Evolutionary conservation across 345 rosid species (phyloP).

Genomic region (rapeseed (Brassica napus)): Da-Ae NC_063450.1:15868501-15869000

Average conservation of each 20-base stretch:
- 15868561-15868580: neutral
- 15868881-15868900: conserved; percentile 43
- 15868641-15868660: conserved; percentile 17
- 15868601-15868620: neutral
- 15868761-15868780: conserved; percentile 5
- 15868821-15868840: neutral
- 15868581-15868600: neutral
- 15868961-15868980: conserved; percentile 86
- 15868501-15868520: neutral
- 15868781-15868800: conserved; percentile 9
- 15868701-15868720: neutral
- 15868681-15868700: neutral
- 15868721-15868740: conserved; percentile 26
- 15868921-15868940: conserved; percentile 66
- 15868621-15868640: conserved; percentile 13
- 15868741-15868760: conserved; percentile 49
- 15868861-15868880: neutral
- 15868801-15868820: conserved; percentile 21
- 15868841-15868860: neutral
- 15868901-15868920: conserved; percentile 45
- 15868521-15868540: neutral
- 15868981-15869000: conserved; percentile 61
- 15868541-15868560: neutral
- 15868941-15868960: conserved; percentile 79
- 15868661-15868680: conserved; percentile 16